Base-by-base conservation (phyloP, 345 rosid genomes). In the Brassica rapa region DNA sequence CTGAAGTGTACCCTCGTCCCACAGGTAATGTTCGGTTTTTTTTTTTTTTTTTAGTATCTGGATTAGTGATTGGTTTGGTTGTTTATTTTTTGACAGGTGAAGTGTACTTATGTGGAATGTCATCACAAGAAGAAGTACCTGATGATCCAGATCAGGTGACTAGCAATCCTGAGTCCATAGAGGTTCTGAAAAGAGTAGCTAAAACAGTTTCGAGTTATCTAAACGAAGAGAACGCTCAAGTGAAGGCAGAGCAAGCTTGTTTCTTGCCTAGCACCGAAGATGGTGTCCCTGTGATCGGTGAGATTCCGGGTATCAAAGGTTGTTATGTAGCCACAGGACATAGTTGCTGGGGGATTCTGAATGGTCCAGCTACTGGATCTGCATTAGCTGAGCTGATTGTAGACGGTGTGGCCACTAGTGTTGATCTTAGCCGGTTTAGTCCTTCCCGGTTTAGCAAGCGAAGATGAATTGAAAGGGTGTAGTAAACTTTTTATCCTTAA, bases 31-130 rank as follows among this genome's bases (percentile, higher is more conserved):
- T 2, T 71, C 11, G 25, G 0, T 57, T 10, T 43, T 37, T 37
- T 76, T 4, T n/a, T 14, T 49, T 41, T 33, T 33, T 33, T 33
- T 5, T 33, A 37, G 12, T n/a, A 32, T 32, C 35, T 5, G 35
- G 53, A 23, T 16, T 65, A 35, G 23, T 59, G 55, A 37, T 25
- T 33, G 57, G 32, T 57, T 57, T 56, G 10, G 10, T 23, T 77
- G 41, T 77, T 32, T 29, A 24, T 16, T 63, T 16, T 63, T 62
- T 4, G 60, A 57, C 7, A 90, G 97, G 97, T 62, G 98, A 94
- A 84, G 97, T 94, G 39, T 94, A 94, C 71, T 1, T 94, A 73
- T 94, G 98, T 68, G 98, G 97, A 64, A 89, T 92, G 94, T 88
- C 94, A 15, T 80, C 93, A 1, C 84, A 74, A 77, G 89, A 74